Base-by-base conservation (phyloP, 1,284 basidiomycete species). In the Phaffia rhodozyma region DNA sequence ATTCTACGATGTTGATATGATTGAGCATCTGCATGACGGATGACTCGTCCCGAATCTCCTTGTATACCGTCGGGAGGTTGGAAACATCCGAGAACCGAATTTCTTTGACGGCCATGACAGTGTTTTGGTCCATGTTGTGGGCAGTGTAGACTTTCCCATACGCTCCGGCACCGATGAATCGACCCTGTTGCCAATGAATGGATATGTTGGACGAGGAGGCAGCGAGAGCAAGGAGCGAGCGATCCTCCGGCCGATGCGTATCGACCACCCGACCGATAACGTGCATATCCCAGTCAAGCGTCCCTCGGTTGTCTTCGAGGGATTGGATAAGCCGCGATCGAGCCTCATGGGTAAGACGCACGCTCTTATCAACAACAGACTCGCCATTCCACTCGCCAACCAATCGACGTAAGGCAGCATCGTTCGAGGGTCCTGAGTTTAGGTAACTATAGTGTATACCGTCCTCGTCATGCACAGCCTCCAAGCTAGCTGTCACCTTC, bases 41-140 rank as follows among this genome's bases (percentile, higher is more conserved):
- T 68, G 97, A 86, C 77, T 99, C 96, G 74, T 98, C 93, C 74
- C 87, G 88, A 76, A 99, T 97, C 73, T 96, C 91, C 68, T 90
- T 84, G 77, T 93, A 89, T 25, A 93, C 78, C 67, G 84, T 87
- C 7, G 89, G 87, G 61, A 88, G 77, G 38, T 87, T 85, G 56
- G 89, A 82, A 60, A 93, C 76, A 76, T 98, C 96, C 73, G 97
- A 92, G 75, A 97, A 96, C 66, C 93, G 90, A 74, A 98, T 94
- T 78, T 98, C 96, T 78, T 99, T 99, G 72, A 98, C 96, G 4
- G 96, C 96, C 92, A 99, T 97, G 65, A 97, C 85, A 48, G 89
- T 89, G 58, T 94, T 92, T 1, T 91, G 88, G 74, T 98, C 96
- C 65, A 98, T 82, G 73, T 98, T 98, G 77, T 98, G 89, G 25